Evolutionary conservation across 1,284 basidiomycete genomes (phyloP), one percentile per base, ranked within the genome.

Genomic region (Austropuccinia psidii): DNA sequence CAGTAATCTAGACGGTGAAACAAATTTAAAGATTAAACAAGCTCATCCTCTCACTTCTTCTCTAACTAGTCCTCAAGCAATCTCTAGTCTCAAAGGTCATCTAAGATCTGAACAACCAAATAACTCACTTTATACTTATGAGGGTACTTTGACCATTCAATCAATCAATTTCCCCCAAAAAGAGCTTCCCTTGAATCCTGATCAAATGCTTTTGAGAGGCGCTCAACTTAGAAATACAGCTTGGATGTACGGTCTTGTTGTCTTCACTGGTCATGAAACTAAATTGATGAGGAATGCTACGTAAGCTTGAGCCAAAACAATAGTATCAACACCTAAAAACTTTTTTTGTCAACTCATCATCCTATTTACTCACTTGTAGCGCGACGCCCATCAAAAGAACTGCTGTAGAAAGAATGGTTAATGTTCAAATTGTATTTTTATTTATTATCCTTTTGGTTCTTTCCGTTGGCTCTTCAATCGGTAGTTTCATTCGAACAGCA

Each of bases 11-110:
- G 96, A 98, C 79, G 95, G 94, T 90, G 95, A 98, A 83, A 99
- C 96, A 5, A 98, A 98, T 79, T 85, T 98, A 77, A 99, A 98
- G 84, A 98, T 98, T 83, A 98, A 98, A 81, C 94, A 98, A 82
- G 91, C 91, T 0, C 90, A 90, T 19, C 85, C 90, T 0, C 87
- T 91, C 31, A 97, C 94, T 0, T 83, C 90, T 0, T 79, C 84
- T 13, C 84, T 97, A 50, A 93, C 88, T 11, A 87, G 90, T 0
- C 93, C 95, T 0, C 83, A 87, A 17, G 85, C 89, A 2, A 89
- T 92, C 29, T 85, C 86, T 7, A 81, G 87, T 2, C 84, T 98
- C 0, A 87, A 87, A 24, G 96, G 96, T 4, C 87, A 89, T 47
- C 83, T 98, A 35, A 87, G 90, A 50, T 95, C 91, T 1, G 96